Base-by-base conservation (phyloP, 306 rosid genomes). In the Vigna hirtella region DNA sequence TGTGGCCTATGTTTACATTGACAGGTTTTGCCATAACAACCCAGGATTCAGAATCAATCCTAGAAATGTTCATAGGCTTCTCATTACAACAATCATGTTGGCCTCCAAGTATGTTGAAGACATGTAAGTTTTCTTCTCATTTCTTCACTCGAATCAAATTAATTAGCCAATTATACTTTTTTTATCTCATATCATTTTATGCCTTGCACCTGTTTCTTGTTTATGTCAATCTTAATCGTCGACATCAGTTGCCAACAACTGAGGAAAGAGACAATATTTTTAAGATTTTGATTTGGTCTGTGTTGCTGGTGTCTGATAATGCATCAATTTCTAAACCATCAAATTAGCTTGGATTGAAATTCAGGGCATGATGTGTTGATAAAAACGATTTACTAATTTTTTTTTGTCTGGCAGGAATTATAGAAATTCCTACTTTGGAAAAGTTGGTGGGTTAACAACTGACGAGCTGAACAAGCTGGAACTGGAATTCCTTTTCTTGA, bases 101-200 rank as follows among this genome's bases (percentile, higher is more conserved):
- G 98, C 98, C 77, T 91, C 96, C 13, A 93, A 93, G 66, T 93
- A 90, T 68, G 96, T 89, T 4, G 98, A 93, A 78, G 98, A 93
- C 91, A 85, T 88, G 98, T 93, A 70, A 90, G 97, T 88, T 65
- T 42, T 56, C 64, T 56, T 47, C 59, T 5, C 51, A 40, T 17
- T 64, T 13, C 9, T 56, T 20, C 6, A 59, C 43, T 6, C 43
- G 8, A 10, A 38, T 38, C 43, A 38, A 38, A 38, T 38, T 36
- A 7, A 42, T 42, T 42, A 42, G 9, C 24, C 69, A 7, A 1
- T 63, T 63, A 0, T 61, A 14, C 24, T 16, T 3, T 30, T 5
- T 14, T 65, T 9, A n/a, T 40, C 40, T 20, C 22, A 20, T 20
- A 20, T 20, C 22, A 20, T 20, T 20, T 20, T 20, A 20, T 20